A percentile compares a stretch with the other conserved stretches of the same genome.
Conservation (phyloP, 2,329 filamentous ascomycete species). For the Arthrobotrys conoides region DNA sequence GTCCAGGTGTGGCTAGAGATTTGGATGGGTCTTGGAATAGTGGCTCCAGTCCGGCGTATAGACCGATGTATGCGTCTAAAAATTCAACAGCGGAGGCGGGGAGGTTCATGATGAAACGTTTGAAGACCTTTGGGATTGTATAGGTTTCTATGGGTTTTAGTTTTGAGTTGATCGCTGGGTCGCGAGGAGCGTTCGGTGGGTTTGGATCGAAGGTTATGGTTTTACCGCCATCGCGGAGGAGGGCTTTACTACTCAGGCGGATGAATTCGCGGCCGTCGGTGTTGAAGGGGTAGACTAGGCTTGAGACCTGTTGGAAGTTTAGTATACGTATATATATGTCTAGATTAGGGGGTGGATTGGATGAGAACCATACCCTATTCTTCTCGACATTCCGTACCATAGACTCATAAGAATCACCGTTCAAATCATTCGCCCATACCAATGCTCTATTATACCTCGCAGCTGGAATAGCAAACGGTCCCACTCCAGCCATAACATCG, state of each 20-base stretch:
- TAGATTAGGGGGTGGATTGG: neutral
- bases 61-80: slow-evolving; percentile 80
- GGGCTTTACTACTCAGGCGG: slow-evolving; percentile 74
- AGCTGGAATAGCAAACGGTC: slow-evolving; percentile 92
- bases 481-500: slow-evolving; percentile 97
- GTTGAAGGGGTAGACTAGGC: slow-evolving; percentile 62
- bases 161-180: slow-evolving; percentile 60
- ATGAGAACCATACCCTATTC: slow-evolving; percentile 79
- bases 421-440: slow-evolving; percentile 97
- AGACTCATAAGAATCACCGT: slow-evolving; percentile 85
- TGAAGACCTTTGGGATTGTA: slow-evolving; percentile 71
- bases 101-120: slow-evolving; percentile 99
- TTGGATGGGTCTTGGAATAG: slow-evolving; percentile 72
- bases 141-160: slow-evolving; percentile 53
- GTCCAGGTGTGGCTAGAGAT: neutral
- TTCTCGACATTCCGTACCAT: slow-evolving; percentile 78
- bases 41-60: slow-evolving; percentile 80
- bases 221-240: slow-evolving; percentile 67
- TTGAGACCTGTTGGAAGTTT: slow-evolving; percentile 33
- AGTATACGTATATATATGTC: neutral
- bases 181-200: slow-evolving; percentile 67
- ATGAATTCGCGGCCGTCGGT: slow-evolving; percentile 85
- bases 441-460: slow-evolving; percentile 86
- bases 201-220: slow-evolving; percentile 72
- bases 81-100: slow-evolving; percentile 91